These are phyloP conservation scores for Wickerhamomyces queroliae DNA, from an alignment of 805 yeast species.

Conservation along the genomic window DNA sequence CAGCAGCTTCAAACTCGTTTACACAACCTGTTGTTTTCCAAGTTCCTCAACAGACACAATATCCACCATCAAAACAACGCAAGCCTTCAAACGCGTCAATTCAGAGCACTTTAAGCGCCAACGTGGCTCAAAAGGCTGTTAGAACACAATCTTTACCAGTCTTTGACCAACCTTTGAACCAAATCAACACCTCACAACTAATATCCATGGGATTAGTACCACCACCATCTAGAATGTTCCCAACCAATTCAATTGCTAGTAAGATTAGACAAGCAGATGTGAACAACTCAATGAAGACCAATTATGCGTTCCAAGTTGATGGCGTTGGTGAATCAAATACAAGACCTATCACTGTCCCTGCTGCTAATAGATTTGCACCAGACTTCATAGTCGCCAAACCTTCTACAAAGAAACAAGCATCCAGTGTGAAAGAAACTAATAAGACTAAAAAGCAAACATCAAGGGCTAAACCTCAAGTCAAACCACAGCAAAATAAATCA, in stretches of 20 bases:
- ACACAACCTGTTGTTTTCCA: background rate
- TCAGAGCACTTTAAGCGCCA: conserved; percentile 3
- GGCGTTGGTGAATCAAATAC: conserved; percentile 4
- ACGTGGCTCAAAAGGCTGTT: conserved; percentile 25
- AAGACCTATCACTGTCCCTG: conserved; percentile 2
- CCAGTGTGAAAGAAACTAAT: conserved; percentile 4
- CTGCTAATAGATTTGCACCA: conserved; percentile 22
- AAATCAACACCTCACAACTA: conserved; percentile 7
- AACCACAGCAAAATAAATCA: background rate
- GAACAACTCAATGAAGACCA: conserved; percentile 2
- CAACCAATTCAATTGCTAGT: conserved; percentile 19
- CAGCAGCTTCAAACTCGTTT: background rate
- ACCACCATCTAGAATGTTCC: conserved; percentile 1
- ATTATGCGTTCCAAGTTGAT: background rate
- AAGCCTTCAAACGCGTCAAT: background rate
- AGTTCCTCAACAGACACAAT: background rate
- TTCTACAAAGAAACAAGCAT: background rate
- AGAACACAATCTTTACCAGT: conserved; percentile 39
- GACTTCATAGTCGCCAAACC: conserved; percentile 14
- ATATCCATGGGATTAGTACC: conserved; percentile 3
- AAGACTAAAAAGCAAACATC: background rate
- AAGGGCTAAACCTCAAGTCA: background rate
- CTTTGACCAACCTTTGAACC: conserved; percentile 11
- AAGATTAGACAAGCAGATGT: conserved; percentile 1
- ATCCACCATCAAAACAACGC: background rate